A percentile compares a stretch with the other conserved stretches of the same genome.
Evolutionary conservation across 2,329 filamentous ascomycete species (phyloP).

Genomic region (Fusarium transvaalense): DNA sequence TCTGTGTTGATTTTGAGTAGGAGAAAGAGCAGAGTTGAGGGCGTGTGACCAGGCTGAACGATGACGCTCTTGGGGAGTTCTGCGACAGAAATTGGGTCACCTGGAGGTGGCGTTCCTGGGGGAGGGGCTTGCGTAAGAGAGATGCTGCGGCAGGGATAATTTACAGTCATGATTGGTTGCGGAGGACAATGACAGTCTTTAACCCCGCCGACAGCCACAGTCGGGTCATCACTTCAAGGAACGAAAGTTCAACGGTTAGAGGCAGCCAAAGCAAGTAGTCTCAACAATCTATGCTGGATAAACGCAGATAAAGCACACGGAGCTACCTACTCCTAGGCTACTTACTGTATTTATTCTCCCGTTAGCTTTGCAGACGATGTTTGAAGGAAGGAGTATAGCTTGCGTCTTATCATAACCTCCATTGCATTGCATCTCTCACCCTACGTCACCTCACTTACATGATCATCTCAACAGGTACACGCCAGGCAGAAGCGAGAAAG

Average conservation of each 20-base stretch:
- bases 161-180: slow-evolving; percentile 18
- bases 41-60: slow-evolving; percentile 30
- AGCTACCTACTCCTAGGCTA: background rate
- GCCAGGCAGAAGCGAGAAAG: slow-evolving; percentile 15
- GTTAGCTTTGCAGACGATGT: background rate
- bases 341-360: background rate
- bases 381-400: background rate
- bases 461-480: background rate
- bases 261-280: slow-evolving; percentile 11
- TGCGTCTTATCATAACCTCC: background rate
- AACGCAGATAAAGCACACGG: background rate
- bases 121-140: slow-evolving; percentile 45
- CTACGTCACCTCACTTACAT: slow-evolving; percentile 32
- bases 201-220: slow-evolving; percentile 30
- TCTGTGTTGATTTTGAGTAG: slow-evolving; percentile 10
- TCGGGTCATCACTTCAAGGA: slow-evolving; percentile 33
- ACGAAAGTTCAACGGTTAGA: slow-evolving; percentile 19
- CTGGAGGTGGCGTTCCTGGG: slow-evolving; percentile 37
- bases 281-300: background rate
- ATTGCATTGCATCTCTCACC: background rate
- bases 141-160: background rate
- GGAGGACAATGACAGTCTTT: slow-evolving; percentile 11
- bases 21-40: slow-evolving; percentile 4
- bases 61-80: slow-evolving; percentile 40
- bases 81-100: slow-evolving; percentile 33